A percentile compares a stretch with the other conserved stretches of the same genome.
Conservation (phyloP, 2,329 filamentous ascomycete genomes). For the Microthyrium microscopicum region DNA sequence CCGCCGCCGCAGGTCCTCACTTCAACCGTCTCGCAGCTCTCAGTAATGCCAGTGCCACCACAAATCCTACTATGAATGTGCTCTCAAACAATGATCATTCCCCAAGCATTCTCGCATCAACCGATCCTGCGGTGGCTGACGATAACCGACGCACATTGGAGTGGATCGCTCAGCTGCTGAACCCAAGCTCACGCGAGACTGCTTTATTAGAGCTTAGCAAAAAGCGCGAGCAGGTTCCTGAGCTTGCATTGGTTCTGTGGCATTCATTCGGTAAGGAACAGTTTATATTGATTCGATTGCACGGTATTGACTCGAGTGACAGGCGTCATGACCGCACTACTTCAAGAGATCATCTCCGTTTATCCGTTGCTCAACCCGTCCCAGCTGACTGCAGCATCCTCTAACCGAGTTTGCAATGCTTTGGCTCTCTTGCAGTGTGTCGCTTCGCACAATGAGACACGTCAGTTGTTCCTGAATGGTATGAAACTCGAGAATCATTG, state of each 20-base stretch:
- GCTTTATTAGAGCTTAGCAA: conserved; percentile 93
- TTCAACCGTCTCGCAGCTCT: conserved; percentile 2
- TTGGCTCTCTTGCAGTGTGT: conserved; percentile 92
- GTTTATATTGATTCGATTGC: conserved; percentile 1
- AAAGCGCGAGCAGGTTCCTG: conserved; percentile 94
- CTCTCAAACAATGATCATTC: neutral
- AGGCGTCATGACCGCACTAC: conserved; percentile 95
- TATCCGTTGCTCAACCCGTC: conserved; percentile 94
- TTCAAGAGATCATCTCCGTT: conserved; percentile 97
- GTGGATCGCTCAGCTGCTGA: conserved; percentile 83
- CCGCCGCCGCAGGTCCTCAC: too few species aligned
- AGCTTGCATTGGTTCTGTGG: conserved; percentile 91
- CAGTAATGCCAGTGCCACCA: conserved; percentile 3
- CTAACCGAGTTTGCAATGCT: conserved; percentile 93
- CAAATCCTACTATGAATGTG: too few species aligned
- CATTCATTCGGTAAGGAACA: conserved; percentile 74
- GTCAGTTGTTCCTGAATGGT: conserved; percentile 88
- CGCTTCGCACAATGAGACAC: conserved; percentile 90
- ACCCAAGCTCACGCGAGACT: conserved; percentile 71
- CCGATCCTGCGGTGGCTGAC: conserved; percentile 43
- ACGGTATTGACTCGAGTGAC: conserved; percentile 13
- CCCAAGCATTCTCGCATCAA: neutral
- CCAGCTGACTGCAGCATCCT: conserved; percentile 91
- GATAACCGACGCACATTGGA: conserved; percentile 85
- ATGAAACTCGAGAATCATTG: conserved; percentile 12